phyloP scores from a whole-genome alignment of 2,329 filamentous ascomycete species.

The Cordyceps tenuipes region DNA sequence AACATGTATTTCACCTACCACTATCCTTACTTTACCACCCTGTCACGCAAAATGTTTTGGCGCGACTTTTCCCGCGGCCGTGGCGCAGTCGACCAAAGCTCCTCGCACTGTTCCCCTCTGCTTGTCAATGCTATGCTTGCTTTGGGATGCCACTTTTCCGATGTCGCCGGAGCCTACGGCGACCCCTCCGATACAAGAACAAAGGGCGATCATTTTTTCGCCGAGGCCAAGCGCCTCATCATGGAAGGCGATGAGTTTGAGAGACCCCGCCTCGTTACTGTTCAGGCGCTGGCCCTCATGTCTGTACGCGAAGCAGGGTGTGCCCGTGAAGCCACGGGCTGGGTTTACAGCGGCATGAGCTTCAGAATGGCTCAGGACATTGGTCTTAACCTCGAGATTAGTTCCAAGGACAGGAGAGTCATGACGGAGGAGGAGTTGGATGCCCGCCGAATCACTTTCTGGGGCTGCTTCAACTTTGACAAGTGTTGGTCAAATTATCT shows the following conservation, averaged over 20 bases:
- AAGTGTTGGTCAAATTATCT: constrained; percentile 99
- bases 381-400: constrained; percentile 78
- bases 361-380: constrained; percentile 96
- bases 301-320: constrained; percentile 93
- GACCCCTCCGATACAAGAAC: constrained; percentile 68
- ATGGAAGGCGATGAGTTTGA: constrained; percentile 90
- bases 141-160: constrained; percentile 88
- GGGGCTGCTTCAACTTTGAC: constrained; percentile 97
- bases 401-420: constrained; percentile 50
- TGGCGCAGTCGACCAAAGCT: constrained; percentile 44
- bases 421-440: constrained; percentile 80
- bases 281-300: constrained; percentile 91
- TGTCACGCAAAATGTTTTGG: constrained; percentile 81
- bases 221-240: constrained; percentile 82
- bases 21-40: constrained; percentile 88
- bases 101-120: constrained; percentile 76
- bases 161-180: constrained; percentile 61
- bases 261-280: constrained; percentile 76
- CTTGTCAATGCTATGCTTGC: constrained; percentile 92
- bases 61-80: constrained; percentile 72
- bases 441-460: constrained; percentile 84
- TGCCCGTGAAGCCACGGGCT: constrained; percentile 87
- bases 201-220: constrained; percentile 93
- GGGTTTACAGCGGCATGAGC: constrained; percentile 97
- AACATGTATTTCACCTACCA: constrained; percentile 99